Base-by-base conservation (phyloP, 768 basidiomycete species). In the Imleria badia region DNA sequence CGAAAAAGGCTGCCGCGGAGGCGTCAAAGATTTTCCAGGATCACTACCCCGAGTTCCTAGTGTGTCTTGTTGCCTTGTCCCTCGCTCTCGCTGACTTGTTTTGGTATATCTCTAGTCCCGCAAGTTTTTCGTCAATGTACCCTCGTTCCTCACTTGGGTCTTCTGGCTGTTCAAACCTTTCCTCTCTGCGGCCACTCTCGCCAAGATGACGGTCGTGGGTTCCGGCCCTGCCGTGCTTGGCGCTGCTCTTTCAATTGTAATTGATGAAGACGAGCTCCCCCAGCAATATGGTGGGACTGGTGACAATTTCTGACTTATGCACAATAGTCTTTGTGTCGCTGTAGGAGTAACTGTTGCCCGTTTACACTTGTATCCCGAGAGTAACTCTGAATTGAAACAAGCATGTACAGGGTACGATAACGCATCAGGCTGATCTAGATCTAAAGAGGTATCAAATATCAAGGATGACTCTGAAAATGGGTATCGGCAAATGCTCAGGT, bases 111-210 rank as follows among this genome's bases (percentile, higher is more conserved):
- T 30, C 35, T 58, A 88, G 86, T 78, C 81, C 62, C 80, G 79
- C 66, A 92, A 92, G 67, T 89, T 85, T 73, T 92, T 93, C 64
- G 77, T 93, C 64, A 90, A 89, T 62, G 89, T 93, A 13, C 91
- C 91, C 0, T 80, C 81, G 3, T 63, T 89, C 53, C 76, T 91
- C 60, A 80, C 84, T 38, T 92, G 90, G 89, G 78, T 93, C 55
- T 93, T 90, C 73, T 92, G 90, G 90, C 59, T 77, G 15, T 91
- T 92, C 78, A 92, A 86, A 66, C 79, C 89, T 0, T 66, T 93
- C 58, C 67, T 93, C 14, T 81, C 90, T 2, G 69, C 87, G 8
- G 80, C 80, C 29, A 92, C 91, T n/a, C 66, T 89, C 33, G 84
- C 85, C 9, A 93, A 92, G 77, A 89, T 93, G 86, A 73, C 76